Evolutionary conservation across 1,139 yeast species (phyloP), one percentile per base, ranked within the genome.

Genomic region (Diutina ranongensis): DNA sequence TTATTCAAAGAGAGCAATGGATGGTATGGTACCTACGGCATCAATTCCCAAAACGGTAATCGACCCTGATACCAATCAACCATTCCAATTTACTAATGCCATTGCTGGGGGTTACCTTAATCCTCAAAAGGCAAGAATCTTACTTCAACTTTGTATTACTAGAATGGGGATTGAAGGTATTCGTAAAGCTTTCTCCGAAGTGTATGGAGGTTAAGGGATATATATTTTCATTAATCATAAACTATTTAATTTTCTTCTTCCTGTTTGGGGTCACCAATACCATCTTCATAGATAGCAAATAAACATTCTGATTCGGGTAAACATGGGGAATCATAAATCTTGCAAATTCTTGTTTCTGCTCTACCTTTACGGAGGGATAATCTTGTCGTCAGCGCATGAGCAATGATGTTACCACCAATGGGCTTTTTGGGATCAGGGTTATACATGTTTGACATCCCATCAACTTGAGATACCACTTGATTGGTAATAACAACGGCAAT

Each of bases 361-460:
- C 84, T 77, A 44, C 96, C 97, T 67, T 92, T 92, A 58, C 83
- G 83, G 61, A 92, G 80, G 45, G 87, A 83, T 50, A 92, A 73
- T 55, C 97, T 75, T 1, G 98, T 92, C 9, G 97, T 92, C 3
- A 97, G 87, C 20, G 95, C 82, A 61, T 94, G 99, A 1, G 98
- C 98, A 63, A 94, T 83, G 55, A 94, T 92, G 58, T 94, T 92
- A 56, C 99, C 99, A 49, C 99, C 99, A 55, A 94, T 92, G 10
- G 99, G 98, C 62, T 94, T 94, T 63, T 94, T 94, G n/a, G 98
- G 97, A 60, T 92, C 98, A 0, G 96, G 94, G 55, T 88, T 87
- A 62, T 82, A 89, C 74, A 81, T 74, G 7, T 77, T 76, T 51
- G 83, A 76, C 56, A 79, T 81, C 45, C 97, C 97, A 61, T 92